Conservation (phyloP, 345 rosid genomes). For the Brassica juncea region DNA sequence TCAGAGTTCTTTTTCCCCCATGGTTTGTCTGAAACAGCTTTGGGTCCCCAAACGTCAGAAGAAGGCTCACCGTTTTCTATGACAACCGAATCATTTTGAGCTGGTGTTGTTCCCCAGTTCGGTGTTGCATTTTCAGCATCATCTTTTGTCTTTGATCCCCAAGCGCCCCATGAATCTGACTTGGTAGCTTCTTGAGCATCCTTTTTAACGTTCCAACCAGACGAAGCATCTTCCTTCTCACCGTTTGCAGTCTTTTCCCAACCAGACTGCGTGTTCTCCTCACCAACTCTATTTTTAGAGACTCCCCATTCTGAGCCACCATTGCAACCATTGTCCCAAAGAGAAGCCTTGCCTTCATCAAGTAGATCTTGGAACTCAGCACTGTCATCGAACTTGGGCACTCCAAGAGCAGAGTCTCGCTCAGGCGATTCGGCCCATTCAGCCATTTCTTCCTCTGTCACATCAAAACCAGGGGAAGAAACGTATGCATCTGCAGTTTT, state of each 20-base stretch:
- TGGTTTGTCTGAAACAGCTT: constrained; percentile 25
- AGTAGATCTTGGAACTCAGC: constrained; percentile 42
- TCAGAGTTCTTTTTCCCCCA: constrained; percentile 22
- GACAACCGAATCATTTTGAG: constrained; percentile 18
- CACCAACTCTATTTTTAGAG: constrained; percentile 20
- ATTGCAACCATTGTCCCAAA: constrained; percentile 32
- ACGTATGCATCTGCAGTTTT: constrained; percentile 43
- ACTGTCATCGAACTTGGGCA: constrained; percentile 68
- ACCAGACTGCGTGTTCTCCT: constrained; percentile 26
- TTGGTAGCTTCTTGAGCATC: constrained; percentile 33
- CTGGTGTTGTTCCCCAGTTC: constrained; percentile 38
- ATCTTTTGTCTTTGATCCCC: constrained; percentile 38
- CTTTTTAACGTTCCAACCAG: constrained; percentile 34
- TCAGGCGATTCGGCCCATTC: constrained; percentile 82
- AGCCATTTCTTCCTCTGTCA: constrained; percentile 51
- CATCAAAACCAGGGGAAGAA: constrained; percentile 77
- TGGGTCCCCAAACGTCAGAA: constrained; percentile 32
- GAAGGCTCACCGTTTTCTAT: constrained; percentile 20
- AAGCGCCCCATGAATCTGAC: constrained; percentile 42
- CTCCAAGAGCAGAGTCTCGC: constrained; percentile 50
- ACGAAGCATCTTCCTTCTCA: constrained; percentile 32
- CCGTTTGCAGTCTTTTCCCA: constrained; percentile 37
- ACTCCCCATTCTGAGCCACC: constrained; percentile 46
- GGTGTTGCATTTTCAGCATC: constrained; percentile 31
- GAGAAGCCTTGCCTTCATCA: constrained; percentile 39